These are phyloP conservation scores for Tulasnella sp. DNA, from an alignment of 768 basidiomycete species.

Conservation along the genomic window DNA sequence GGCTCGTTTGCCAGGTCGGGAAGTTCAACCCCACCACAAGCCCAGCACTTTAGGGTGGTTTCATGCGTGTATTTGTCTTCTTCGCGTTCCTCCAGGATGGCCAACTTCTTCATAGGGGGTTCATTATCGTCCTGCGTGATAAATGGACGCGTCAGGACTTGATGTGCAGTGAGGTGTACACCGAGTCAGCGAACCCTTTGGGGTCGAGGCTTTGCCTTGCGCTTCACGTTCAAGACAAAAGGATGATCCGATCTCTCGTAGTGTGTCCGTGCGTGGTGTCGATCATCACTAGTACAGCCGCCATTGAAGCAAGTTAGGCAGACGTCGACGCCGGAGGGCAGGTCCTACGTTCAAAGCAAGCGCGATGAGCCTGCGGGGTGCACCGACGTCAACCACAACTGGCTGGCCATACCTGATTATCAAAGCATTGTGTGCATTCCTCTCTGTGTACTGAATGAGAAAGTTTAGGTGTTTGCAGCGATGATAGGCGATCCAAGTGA, in stretches of 20 bases:
- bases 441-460: slow-evolving; percentile 76
- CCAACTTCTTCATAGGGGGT: slow-evolving; percentile 85
- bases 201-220: slow-evolving; percentile 54
- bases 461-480: slow-evolving; percentile 48
- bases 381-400: neutral
- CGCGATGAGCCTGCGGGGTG: neutral
- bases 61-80: slow-evolving; percentile 76
- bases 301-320: slow-evolving; percentile 94
- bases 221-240: slow-evolving; percentile 72
- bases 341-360: slow-evolving; percentile 43
- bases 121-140: slow-evolving; percentile 56
- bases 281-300: slow-evolving; percentile 56
- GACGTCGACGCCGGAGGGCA: slow-evolving; percentile 69
- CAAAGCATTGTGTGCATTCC: slow-evolving; percentile 97
- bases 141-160: neutral
- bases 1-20: slow-evolving; percentile 25
- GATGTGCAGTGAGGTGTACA: neutral
- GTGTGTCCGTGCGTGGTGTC: slow-evolving; percentile 72
- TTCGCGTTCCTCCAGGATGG: slow-evolving; percentile 77
- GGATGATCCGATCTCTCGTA: slow-evolving; percentile 61
- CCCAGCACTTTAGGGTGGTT: slow-evolving; percentile 68
- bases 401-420: slow-evolving; percentile 65
- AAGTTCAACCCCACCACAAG: slow-evolving; percentile 39
- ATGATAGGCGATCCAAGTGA: slow-evolving; percentile 46
- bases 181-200: slow-evolving; percentile 49